Conservation (phyloP, 441 rosid species). For the Aquilaria agallochum region DNA sequence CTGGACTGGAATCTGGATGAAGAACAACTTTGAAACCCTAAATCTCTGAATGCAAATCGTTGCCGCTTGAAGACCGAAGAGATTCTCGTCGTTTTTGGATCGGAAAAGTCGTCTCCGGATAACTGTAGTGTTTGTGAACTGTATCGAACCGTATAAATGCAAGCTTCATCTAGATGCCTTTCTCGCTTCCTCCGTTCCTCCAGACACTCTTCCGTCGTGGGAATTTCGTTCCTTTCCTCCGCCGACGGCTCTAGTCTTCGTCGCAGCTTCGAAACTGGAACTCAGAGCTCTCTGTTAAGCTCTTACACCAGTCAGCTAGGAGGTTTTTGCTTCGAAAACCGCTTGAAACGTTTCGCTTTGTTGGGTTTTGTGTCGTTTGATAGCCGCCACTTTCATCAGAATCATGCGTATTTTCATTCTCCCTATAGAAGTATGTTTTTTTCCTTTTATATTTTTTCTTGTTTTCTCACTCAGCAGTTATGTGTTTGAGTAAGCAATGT, state of each 20-base stretch:
- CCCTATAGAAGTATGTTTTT: constrained; percentile 46
- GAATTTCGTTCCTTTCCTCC: constrained; percentile 12
- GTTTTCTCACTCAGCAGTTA: not conserved
- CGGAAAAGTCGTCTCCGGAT: too few relatives aligned
- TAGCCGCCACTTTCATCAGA: constrained; percentile 17
- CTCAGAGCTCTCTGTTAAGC: constrained; percentile 18
- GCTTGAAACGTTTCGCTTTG: constrained; percentile 23
- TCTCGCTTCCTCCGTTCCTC: constrained; percentile 44
- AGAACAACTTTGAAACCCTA: too few relatives aligned
- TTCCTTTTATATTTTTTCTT: not conserved
- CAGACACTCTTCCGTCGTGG: constrained; percentile 20
- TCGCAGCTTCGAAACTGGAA: constrained; percentile 18
- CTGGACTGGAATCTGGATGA: too few relatives aligned
- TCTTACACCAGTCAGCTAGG: constrained; percentile 21
- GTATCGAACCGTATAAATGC: constrained; percentile 33
- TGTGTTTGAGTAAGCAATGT: not conserved
- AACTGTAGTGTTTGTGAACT: too few relatives aligned
- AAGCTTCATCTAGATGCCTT: constrained; percentile 41
- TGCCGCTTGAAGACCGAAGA: too few relatives aligned
- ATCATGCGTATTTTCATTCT: constrained; percentile 17
- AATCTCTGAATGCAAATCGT: too few relatives aligned
- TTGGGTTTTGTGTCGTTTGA: constrained; percentile 38
- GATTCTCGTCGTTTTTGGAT: too few relatives aligned
- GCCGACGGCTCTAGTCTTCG: not conserved
- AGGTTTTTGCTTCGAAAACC: constrained; percentile 20